Base-by-base conservation (phyloP, 2,329 filamentous ascomycete species). In the Myriosclerotinia curreyana region DNA sequence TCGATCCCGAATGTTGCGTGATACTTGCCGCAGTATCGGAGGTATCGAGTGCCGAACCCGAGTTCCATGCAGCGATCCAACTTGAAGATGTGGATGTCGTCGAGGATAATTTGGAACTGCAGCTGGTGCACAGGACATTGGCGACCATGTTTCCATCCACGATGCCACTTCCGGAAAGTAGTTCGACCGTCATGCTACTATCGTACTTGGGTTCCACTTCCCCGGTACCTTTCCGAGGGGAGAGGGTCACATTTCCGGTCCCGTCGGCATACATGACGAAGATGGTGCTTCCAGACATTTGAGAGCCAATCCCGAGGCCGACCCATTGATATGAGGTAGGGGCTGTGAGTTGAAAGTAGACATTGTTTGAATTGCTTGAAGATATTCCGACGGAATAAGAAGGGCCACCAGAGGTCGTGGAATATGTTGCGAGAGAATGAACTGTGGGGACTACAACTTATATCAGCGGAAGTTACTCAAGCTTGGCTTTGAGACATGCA, bases 291-390 rank as follows among this genome's bases (percentile, higher is more conserved):
- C 80, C 81, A 9, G 75, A 67, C 85, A 87, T 87, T 48, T 74
- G 69, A 1, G 67, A 75, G 36, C 85, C 85, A 70, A 86, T 83
- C 3, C 83, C 85, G 2, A 87, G 73, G 3, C 77, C 81, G n/a
- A 84, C 78, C 81, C 82, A 87, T 76, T 80, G 73, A 69, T 83
- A 80, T 5, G 72, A 76, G 25, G 77, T 79, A 0, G 84, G 82
- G 2, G 81, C 82, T 44, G 78, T 78, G 60, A 87, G 76, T 64
- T 84, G 82, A 71, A 87, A 80, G 73, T 81, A 86, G 64, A 87
- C 80, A 1, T 80, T 79, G 8, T 83, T 85, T 8, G 66, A 53
- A 17, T 69, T 68, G 42, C 56, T 62, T 11, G 68, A 64, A 4
- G 72, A 66, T n/a, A 73, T 65, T 5, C 68, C 71, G 12, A 73